Conservation (phyloP, 768 basidiomycete species). For the Dentipellis fragilis region DNA sequence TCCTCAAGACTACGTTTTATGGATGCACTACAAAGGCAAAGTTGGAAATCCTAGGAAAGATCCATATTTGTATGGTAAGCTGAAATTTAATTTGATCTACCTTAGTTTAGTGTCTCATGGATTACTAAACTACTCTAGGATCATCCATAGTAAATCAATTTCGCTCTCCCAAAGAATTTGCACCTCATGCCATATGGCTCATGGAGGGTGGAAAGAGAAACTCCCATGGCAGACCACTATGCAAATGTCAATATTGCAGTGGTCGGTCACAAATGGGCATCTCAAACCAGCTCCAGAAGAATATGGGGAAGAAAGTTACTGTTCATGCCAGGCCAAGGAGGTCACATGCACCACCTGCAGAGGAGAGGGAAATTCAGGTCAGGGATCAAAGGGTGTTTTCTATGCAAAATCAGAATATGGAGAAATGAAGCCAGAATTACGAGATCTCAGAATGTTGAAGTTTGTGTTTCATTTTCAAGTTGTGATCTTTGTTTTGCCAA, state of each 20-base stretch:
- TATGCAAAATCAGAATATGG: neutral
- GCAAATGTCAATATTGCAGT: neutral
- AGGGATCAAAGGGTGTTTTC: neutral
- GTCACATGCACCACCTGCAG: neutral
- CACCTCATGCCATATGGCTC: conserved; percentile 12
- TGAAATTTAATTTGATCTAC: neutral
- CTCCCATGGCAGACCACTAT: neutral
- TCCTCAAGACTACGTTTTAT: conserved; percentile 4
- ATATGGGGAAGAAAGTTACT: neutral
- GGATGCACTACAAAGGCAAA: conserved; percentile 4
- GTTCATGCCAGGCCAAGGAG: neutral
- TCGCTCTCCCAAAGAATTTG: conserved; percentile 12
- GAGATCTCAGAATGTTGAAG: neutral
- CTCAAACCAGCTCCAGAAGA: neutral
- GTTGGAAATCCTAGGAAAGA: conserved; percentile 3
- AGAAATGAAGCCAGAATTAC: neutral
- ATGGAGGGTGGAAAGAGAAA: neutral
- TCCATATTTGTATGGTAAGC: conserved; percentile 4
- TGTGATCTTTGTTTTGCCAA: neutral
- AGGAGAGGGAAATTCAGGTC: neutral
- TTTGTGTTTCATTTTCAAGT: neutral
- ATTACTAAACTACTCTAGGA: neutral
- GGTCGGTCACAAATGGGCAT: neutral
- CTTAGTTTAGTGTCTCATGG: neutral
- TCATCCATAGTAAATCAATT: neutral